Percentiles rank a stretch among this genome's conserved stretches.
Conservation (phyloP, 257 asterid species). For the Solanum habrochaites region DNA sequence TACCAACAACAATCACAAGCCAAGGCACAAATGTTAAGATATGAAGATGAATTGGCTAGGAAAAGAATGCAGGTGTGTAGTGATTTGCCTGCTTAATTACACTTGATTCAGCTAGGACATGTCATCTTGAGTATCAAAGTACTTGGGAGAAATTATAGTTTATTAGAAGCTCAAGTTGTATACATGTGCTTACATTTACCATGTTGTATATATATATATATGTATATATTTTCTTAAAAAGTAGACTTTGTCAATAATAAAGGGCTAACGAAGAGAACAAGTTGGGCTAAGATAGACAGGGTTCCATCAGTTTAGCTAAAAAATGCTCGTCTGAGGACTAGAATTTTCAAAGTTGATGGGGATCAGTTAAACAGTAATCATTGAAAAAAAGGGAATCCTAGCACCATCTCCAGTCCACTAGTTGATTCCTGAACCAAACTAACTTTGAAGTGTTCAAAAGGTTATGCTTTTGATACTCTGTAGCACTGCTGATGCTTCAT, state of each 20-base stretch:
- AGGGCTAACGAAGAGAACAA: not conserved
- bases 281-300: not conserved
- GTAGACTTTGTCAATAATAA: not conserved
- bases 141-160: not conserved
- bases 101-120: not conserved
- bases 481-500: not conserved
- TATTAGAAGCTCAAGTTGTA: not conserved
- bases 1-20: slow-evolving; percentile 82
- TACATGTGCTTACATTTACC: not conserved
- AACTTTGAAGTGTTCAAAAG: not conserved
- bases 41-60: slow-evolving; percentile 86
- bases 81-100: not conserved
- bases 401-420: not conserved
- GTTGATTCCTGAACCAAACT: not conserved
- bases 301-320: not conserved
- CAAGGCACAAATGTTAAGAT: slow-evolving; percentile 89
- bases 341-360: not conserved
- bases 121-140: not conserved
- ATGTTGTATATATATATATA: not conserved
- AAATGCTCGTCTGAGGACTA: not conserved
- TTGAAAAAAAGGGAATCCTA: not conserved
- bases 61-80: slow-evolving; percentile 72
- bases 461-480: not conserved
- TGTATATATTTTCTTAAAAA: not conserved
- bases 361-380: not conserved